phyloP scores from a whole-genome alignment of 1,139 yeast species.

The Suhomyces wounanorum region DNA sequence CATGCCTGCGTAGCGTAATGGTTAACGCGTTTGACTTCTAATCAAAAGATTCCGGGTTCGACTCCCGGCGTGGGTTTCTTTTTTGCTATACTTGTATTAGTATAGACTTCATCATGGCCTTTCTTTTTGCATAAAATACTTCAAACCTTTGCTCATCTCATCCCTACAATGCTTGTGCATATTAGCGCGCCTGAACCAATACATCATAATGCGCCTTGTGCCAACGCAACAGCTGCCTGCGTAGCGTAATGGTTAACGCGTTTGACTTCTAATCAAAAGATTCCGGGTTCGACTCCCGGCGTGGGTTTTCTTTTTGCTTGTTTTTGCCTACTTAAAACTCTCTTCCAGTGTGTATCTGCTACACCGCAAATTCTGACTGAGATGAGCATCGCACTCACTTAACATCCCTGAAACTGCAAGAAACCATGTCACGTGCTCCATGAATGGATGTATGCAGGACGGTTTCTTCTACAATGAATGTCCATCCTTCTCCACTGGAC shows the following conservation, averaged over 20 bases:
- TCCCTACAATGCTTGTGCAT: neutral
- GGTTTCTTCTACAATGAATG: too few species aligned
- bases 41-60: conserved; percentile 5
- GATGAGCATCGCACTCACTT: neutral
- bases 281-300: conserved; percentile 54
- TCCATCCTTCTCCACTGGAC: neutral
- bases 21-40: conserved; percentile 5
- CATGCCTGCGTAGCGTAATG: conserved; percentile 4
- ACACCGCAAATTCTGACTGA: too few species aligned
- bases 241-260: conserved; percentile 53
- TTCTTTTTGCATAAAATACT: neutral
- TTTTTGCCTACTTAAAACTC: neutral
- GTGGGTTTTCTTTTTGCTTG: conserved; percentile 33
- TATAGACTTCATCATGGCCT: neutral
- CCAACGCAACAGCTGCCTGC: conserved; percentile 30
- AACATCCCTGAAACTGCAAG: too few species aligned
- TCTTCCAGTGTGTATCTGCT: neutral
- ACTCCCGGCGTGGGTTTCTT: conserved; percentile 4
- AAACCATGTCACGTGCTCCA: neutral
- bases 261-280: conserved; percentile 51
- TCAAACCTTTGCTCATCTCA: neutral
- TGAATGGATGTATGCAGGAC: too few species aligned
- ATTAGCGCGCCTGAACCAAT: neutral
- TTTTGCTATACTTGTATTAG: too few species aligned
- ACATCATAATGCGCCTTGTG: neutral